Evolutionary conservation across 2,329 filamentous ascomycete species (phyloP).

Genomic region (Penicillium sp.): DNA sequence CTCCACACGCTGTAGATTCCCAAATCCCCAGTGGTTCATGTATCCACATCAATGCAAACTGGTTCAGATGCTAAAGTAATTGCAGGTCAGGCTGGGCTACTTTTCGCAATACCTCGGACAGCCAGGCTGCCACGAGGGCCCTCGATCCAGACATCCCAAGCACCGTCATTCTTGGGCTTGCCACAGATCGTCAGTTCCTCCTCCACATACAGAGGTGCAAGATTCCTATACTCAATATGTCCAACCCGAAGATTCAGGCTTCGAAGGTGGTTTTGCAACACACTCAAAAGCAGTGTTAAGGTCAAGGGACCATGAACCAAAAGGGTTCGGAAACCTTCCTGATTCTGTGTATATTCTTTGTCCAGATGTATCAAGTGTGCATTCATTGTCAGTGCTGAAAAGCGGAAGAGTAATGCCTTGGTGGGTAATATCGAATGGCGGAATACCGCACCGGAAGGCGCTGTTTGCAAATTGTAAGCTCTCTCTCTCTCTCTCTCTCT

Average conservation of each 20-base stretch:
- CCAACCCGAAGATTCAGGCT: conserved; percentile 43
- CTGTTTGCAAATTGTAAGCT: conserved; percentile 29
- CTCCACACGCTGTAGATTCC: no score
- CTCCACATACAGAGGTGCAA: conserved; percentile 75
- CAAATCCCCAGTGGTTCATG: not conserved
- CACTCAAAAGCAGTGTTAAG: conserved; percentile 72
- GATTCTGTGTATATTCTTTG: conserved; percentile 63
- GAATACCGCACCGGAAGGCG: conserved; percentile 54
- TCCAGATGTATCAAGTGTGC: conserved; percentile 90
- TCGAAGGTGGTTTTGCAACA: conserved; percentile 59
- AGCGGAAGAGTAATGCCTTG: conserved; percentile 76
- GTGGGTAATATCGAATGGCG: conserved; percentile 65
- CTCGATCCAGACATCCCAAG: conserved; percentile 67
- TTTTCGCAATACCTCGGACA: conserved; percentile 57
- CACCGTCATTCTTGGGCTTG: conserved; percentile 46
- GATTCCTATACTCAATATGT: conserved; percentile 73
- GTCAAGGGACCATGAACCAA: conserved; percentile 87
- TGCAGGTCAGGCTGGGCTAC: not conserved
- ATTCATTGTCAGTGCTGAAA: conserved; percentile 89
- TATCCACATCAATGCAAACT: not conserved
- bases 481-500: not conserved
- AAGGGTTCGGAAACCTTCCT: conserved; percentile 73
- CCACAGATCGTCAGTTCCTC: conserved; percentile 72
- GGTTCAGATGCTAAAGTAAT: not conserved
- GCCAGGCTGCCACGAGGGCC: conserved; percentile 61